phyloP scores from a whole-genome alignment of 1,284 basidiomycete genomes.

The Moesziomyces globuligerus region DNA sequence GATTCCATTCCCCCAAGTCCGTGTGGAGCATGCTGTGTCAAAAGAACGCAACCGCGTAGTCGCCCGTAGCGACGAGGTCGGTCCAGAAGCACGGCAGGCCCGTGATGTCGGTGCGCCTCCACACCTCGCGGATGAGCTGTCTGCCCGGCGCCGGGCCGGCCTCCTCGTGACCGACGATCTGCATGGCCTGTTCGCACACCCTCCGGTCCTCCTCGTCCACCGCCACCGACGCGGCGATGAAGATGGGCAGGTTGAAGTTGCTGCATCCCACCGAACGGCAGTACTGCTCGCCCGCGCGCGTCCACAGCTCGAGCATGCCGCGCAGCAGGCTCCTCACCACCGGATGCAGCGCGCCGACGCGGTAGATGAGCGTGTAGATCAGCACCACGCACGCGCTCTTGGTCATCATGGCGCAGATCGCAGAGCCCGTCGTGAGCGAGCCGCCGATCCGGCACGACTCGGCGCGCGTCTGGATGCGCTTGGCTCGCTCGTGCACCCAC shows the following conservation, averaged over 20 bases:
- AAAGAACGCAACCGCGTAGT: slow-evolving; percentile 34
- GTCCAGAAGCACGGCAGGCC: slow-evolving; percentile 36
- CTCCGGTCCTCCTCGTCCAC: slow-evolving; percentile 24
- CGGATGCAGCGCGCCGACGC: slow-evolving; percentile 33
- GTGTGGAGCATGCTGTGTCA: slow-evolving; percentile 1
- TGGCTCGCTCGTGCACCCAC: slow-evolving; percentile 34
- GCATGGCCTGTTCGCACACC: slow-evolving; percentile 36
- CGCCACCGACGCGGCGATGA: slow-evolving; percentile 24
- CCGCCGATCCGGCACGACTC: slow-evolving; percentile 20
- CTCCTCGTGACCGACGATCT: slow-evolving; percentile 40
- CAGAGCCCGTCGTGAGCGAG: slow-evolving; percentile 16
- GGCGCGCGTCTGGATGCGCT: slow-evolving; percentile 18
- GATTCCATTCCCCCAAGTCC: not conserved
- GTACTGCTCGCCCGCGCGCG: slow-evolving; percentile 27
- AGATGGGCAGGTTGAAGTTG: slow-evolving; percentile 41
- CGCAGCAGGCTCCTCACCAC: slow-evolving; percentile 10
- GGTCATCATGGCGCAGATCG: slow-evolving; percentile 33
- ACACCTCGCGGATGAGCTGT: slow-evolving; percentile 28
- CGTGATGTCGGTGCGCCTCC: slow-evolving; percentile 29
- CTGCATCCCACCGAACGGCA: slow-evolving; percentile 33
- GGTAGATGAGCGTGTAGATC: slow-evolving; percentile 36
- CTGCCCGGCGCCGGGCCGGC: slow-evolving; percentile 26
- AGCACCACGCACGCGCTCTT: slow-evolving; percentile 29
- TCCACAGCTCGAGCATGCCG: slow-evolving; percentile 34
- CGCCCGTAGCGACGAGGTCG: slow-evolving; percentile 25